A percentile compares a stretch with the other conserved stretches of the same genome.
phyloP scores from a whole-genome alignment of 78 protist species.

The Mantamonas sphyraenae region DNA sequence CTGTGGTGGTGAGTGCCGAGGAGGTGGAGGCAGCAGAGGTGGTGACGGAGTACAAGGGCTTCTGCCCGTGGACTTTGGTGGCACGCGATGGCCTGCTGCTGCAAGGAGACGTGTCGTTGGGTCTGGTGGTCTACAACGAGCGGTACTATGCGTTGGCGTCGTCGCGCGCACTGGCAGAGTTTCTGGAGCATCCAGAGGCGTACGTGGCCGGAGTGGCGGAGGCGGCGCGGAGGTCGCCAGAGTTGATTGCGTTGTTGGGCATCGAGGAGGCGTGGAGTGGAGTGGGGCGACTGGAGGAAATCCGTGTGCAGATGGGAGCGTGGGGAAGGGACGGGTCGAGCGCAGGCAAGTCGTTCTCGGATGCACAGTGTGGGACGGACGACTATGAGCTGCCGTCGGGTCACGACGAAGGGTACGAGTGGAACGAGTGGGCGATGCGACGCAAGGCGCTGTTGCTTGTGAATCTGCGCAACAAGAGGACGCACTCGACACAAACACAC shows the following conservation, averaged over 20 bases:
- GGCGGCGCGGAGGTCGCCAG: neutral
- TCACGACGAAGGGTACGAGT: slow-evolving; percentile 37
- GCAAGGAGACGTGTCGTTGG: too few species aligned
- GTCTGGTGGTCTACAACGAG: too few species aligned
- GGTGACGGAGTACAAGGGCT: too few species aligned
- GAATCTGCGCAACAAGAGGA: slow-evolving; percentile 29
- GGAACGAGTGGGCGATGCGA: slow-evolving; percentile 55
- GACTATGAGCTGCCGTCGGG: too few species aligned
- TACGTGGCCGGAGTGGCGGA: neutral
- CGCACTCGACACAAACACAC: slow-evolving; percentile 26
- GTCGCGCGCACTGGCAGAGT: too few species aligned
- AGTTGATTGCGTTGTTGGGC: slow-evolving; percentile 2
- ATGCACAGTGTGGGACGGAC: neutral
- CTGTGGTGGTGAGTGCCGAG: too few species aligned
- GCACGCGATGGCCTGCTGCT: too few species aligned
- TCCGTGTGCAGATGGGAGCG: neutral
- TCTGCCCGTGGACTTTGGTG: too few species aligned
- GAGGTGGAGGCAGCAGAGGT: too few species aligned
- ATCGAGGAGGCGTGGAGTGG: slow-evolving; percentile 4
- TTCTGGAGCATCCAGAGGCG: too few species aligned
- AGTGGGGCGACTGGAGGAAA: neutral
- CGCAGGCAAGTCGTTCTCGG: neutral
- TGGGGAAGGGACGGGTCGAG: neutral
- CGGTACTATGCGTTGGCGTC: too few species aligned
- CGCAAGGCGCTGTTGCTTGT: slow-evolving; percentile 40